Percentiles rank a stretch among this genome's conserved stretches.
Evolutionary conservation across 441 rosid species (phyloP).

Genomic region (Erysimum cheiri): DNA sequence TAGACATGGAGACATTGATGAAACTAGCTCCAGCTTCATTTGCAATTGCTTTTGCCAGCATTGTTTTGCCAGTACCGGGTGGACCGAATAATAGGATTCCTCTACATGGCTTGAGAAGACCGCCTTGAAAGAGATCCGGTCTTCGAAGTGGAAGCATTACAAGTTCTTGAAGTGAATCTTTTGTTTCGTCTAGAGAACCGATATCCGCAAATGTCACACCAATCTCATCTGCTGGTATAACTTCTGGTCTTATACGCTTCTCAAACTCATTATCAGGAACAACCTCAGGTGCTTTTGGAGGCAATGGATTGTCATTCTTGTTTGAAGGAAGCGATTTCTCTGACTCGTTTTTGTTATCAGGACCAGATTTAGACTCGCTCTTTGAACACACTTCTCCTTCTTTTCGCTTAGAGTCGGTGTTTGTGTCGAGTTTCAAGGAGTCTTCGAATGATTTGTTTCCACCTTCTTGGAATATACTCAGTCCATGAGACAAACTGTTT

Average conservation of each 20-base stretch:
- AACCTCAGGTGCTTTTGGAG: conserved; percentile 77
- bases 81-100: conserved; percentile 96
- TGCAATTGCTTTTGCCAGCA: conserved; percentile 98
- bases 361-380: conserved; percentile 49
- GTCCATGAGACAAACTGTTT: conserved; percentile 92
- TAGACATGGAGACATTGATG: conserved; percentile 97
- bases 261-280: conserved; percentile 93
- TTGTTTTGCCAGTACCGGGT: conserved; percentile 98
- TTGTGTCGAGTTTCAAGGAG: conserved; percentile 68
- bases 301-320: conserved; percentile 56
- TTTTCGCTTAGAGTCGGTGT: conserved; percentile 64
- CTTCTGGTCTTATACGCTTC: conserved; percentile 96
- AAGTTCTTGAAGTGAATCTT: conserved; percentile 95
- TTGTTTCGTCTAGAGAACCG: conserved; percentile 86
- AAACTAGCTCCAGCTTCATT: conserved; percentile 99
- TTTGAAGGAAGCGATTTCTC: conserved; percentile 45
- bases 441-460: conserved; percentile 54
- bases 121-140: conserved; percentile 96
- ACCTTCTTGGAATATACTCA: conserved; percentile 84
- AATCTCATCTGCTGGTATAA: conserved; percentile 89
- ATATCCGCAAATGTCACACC: conserved; percentile 96
- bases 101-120: conserved; percentile 95
- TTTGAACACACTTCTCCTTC: conserved; percentile 52
- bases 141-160: conserved; percentile 99
- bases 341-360: conserved; percentile 42